phyloP scores from a whole-genome alignment of 2,329 filamentous ascomycete species.

The Aspergillus sclerotialis region DNA sequence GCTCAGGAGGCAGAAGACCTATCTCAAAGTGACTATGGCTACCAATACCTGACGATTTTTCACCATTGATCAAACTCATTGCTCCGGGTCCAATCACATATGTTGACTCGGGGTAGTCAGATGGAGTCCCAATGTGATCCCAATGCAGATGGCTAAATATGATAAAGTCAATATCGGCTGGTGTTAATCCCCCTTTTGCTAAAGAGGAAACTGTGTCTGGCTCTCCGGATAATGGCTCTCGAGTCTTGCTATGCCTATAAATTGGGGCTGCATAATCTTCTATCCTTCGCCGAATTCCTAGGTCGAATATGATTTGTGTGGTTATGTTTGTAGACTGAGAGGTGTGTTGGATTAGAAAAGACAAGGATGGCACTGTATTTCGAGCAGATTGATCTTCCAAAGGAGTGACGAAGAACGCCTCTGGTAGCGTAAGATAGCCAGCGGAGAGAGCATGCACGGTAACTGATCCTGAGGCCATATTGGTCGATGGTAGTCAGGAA shows the following conservation, averaged over 20 bases:
- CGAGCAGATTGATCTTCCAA: conserved; percentile 6
- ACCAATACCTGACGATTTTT: conserved; percentile 4
- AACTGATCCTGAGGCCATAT: too few relatives aligned
- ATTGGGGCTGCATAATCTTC: conserved; percentile 14
- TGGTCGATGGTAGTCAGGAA: too few relatives aligned
- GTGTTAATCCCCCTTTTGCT: conserved; percentile 25
- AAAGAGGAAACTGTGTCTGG: conserved; percentile 26
- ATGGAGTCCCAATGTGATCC: conserved; percentile 37
- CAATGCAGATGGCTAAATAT: conserved; percentile 38
- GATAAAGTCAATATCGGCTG: conserved; percentile 35
- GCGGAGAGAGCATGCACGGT: conserved; percentile 29
- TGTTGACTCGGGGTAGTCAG: conserved; percentile 27
- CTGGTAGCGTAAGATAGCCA: conserved; percentile 18
- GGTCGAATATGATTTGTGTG: conserved; percentile 20
- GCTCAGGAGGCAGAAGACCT: conserved; percentile 14
- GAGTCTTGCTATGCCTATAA: conserved; percentile 15
- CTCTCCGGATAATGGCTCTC: conserved; percentile 15
- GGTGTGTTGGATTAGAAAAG: conserved; percentile 23
- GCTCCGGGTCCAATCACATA: conserved; percentile 33
- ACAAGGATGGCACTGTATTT: conserved; percentile 22
- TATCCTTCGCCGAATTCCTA: conserved; percentile 22
- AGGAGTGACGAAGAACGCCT: conserved; percentile 14
- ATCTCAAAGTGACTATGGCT: conserved; percentile 19
- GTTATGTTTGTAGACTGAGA: conserved; percentile 5
- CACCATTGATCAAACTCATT: conserved; percentile 9